Evolutionary conservation across 768 basidiomycete species (phyloP).

Genomic region (Obba rivulosa): DNA sequence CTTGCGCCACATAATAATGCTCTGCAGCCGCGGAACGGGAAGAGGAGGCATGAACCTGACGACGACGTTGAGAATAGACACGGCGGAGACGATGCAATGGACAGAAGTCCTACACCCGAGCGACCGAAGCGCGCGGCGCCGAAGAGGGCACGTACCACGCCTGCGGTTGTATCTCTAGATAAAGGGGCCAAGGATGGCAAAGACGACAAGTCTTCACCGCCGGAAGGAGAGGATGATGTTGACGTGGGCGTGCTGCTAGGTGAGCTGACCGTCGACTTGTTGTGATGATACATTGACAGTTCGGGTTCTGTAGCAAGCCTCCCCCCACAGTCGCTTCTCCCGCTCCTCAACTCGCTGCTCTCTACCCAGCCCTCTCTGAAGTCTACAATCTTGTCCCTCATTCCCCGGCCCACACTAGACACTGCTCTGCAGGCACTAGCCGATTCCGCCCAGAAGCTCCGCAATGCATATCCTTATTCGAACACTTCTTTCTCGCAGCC

Average conservation of each 20-base stretch:
- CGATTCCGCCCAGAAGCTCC: conserved; percentile 65
- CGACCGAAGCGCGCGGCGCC: conserved; percentile 63
- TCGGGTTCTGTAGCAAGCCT: conserved; percentile 54
- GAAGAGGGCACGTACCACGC: conserved; percentile 55
- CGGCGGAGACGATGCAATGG: conserved; percentile 68
- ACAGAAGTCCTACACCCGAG: conserved; percentile 81
- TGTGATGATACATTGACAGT: not conserved
- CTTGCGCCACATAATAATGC: conserved; percentile 44
- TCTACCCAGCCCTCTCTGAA: conserved; percentile 67
- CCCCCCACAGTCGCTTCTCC: conserved; percentile 71
- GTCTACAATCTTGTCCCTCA: conserved; percentile 63
- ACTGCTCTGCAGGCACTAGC: conserved; percentile 65
- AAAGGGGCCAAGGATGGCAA: conserved; percentile 38
- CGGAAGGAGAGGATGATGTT: conserved; percentile 54
- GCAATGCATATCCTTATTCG: conserved; percentile 83
- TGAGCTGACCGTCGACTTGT: conserved; percentile 29
- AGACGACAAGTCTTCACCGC: conserved; percentile 38
- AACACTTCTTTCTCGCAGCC: conserved; percentile 33
- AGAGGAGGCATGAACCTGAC: conserved; percentile 64
- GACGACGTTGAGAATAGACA: conserved; percentile 49
- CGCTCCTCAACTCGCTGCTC: conserved; percentile 65
- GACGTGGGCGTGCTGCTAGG: conserved; percentile 80
- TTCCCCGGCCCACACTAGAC: conserved; percentile 81
- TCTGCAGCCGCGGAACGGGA: conserved; percentile 42
- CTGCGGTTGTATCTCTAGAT: conserved; percentile 23